phyloP scores from a whole-genome alignment of 805 yeast species.

The Ogataea siamensis region DNA sequence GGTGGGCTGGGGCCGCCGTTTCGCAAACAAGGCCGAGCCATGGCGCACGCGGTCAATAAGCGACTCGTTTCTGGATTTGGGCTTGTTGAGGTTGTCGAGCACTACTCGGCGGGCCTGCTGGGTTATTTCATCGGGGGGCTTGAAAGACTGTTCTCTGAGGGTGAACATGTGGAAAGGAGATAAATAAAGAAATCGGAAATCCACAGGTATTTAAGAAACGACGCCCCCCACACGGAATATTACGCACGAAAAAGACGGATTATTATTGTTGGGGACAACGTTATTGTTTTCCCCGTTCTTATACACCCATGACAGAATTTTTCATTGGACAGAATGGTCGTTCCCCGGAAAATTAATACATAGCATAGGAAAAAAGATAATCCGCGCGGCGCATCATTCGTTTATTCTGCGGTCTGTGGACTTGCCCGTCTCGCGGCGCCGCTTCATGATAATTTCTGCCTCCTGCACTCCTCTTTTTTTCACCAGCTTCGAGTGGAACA shows the following conservation, averaged over 20 bases:
- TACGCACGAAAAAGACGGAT: conserved; percentile 1
- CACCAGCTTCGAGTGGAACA: conserved; percentile 62
- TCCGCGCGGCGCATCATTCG: conserved; percentile 10
- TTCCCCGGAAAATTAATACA: conserved; percentile 10
- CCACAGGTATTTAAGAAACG: neutral
- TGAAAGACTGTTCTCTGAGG: conserved; percentile 17
- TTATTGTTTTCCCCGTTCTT: conserved; percentile 1
- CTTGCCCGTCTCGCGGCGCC: conserved; percentile 31
- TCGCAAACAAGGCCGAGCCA: conserved; percentile 15
- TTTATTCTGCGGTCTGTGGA: conserved; percentile 31
- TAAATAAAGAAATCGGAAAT: conserved; percentile 3
- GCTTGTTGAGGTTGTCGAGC: conserved; percentile 18
- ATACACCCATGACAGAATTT: neutral
- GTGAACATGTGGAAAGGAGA: conserved; percentile 14
- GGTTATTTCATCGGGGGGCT: conserved; percentile 27
- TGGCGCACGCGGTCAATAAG: conserved; percentile 11
- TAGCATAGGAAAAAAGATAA: conserved; percentile 2
- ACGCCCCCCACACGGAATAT: conserved; percentile 7
- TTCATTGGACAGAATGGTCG: conserved; percentile 7
- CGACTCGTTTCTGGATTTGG: conserved; percentile 4
- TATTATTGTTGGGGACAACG: neutral
- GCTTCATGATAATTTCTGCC: conserved; percentile 39
- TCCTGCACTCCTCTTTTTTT: conserved; percentile 44
- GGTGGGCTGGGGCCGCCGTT: conserved; percentile 4
- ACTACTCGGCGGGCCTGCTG: conserved; percentile 28